Base-by-base conservation (phyloP, 2,329 filamentous ascomycete species). In the Dactylellina sp. region DNA sequence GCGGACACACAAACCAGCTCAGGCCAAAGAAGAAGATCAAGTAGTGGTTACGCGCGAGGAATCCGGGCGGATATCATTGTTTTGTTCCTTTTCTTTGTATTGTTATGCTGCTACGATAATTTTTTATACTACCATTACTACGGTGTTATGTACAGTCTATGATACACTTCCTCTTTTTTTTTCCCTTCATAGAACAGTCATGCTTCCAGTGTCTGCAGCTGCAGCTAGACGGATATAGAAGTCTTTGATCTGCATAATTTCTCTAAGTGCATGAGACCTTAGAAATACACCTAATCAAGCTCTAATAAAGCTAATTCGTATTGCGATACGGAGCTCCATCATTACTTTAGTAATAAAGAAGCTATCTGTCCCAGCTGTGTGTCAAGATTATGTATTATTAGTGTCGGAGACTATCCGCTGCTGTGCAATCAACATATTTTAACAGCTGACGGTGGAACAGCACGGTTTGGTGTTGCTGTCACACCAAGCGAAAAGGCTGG, bases 1-100 rank as follows among this genome's bases (percentile, higher is more conserved):
- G 94, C 86, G 95, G 94, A 78, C 95, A 98, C 91, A 96, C 91
- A 87, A 98, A 98, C 92, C 95, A 99, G 90, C 92, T 99, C 84
- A 92, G 95, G 86, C 95, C 95, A 85, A 99, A 99, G 94, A 99
- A 99, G 93, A 99, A 99, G 94, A 89, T 97, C 84, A 97, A 97
- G 87, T 94, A 90, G 84, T 75, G 62, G 71, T 65, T 75, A 37
- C 56, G 61, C 70, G 62, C 71, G 52, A 63, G 52, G 49, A 35
- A 65, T 28, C 50, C 46, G 42, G 62, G 62, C 49, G 64, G 52
- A 40, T 55, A 57, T 63, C 46, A 39, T 74, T 57, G 25, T 74
- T 61, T 65, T 49, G 25, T 53, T 42, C 40, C 47, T 61, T 63
- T 46, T 46, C 46, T 11, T 63, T 52, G 37, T 75, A 56, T 61